A percentile compares a stretch with the other conserved stretches of the same genome.
These are phyloP conservation scores for Penicillium rolfsii DNA, from an alignment of 2,329 filamentous ascomycete genomes.

Conservation along the genomic window DNA sequence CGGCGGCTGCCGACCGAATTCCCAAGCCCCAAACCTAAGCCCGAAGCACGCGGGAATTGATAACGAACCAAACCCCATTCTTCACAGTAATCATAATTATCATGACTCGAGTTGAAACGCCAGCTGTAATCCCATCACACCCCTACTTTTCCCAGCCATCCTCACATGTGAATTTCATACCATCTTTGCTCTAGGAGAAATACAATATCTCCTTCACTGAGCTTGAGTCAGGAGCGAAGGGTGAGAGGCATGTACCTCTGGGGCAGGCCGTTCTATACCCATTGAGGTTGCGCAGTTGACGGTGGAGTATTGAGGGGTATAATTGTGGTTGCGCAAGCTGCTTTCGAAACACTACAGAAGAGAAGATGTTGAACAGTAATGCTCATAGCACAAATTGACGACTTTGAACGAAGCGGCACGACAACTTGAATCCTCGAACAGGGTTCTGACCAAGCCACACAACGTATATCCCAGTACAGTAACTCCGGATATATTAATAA, in stretches of 20 bases:
- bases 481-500: neutral
- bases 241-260: constrained; percentile 22
- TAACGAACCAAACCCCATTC: neutral
- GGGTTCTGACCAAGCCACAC: neutral
- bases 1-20: constrained; percentile 12
- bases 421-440: neutral
- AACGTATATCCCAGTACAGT: neutral
- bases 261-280: constrained; percentile 25
- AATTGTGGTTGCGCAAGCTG: neutral
- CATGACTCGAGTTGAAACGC: neutral
- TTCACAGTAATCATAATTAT: too few relatives aligned
- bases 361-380: neutral
- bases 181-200: neutral
- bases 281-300: neutral
- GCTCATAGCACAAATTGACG: too few relatives aligned
- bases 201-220: neutral
- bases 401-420: neutral
- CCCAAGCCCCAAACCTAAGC: neutral
- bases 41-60: neutral
- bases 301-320: constrained; percentile 18
- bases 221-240: constrained; percentile 19
- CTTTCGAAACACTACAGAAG: neutral
- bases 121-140: neutral
- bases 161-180: neutral
- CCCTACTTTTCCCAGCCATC: neutral